Conservation (phyloP, 1,284 basidiomycete genomes). For the Ceratobasidium sp. region DNA sequence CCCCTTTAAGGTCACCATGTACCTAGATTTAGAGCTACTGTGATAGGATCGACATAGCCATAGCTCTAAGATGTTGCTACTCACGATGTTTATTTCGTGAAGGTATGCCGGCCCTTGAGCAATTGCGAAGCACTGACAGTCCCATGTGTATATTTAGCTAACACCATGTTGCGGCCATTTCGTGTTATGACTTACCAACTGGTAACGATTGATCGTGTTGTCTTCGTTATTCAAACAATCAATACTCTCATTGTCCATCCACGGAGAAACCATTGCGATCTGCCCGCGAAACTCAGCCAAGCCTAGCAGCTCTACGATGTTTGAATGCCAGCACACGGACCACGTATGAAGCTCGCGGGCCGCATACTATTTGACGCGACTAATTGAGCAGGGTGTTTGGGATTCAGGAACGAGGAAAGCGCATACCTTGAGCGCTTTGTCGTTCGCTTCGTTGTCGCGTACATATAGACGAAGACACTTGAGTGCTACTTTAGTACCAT, state of each 20-base stretch:
- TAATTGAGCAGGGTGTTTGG: background rate
- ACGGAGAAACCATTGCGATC: too few species aligned
- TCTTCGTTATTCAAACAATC: background rate
- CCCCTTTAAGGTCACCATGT: background rate
- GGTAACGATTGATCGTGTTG: background rate
- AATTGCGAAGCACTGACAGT: background rate
- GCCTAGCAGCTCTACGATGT: slow-evolving; percentile 6
- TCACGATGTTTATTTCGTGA: slow-evolving; percentile 2
- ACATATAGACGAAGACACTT: slow-evolving; percentile 6
- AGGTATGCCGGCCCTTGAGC: slow-evolving; percentile 6
- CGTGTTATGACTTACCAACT: background rate
- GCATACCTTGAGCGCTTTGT: background rate
- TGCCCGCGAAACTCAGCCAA: background rate
- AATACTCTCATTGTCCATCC: background rate
- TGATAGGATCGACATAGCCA: background rate
- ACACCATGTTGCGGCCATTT: background rate
- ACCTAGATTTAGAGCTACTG: background rate
- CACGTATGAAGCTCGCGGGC: slow-evolving; percentile 6
- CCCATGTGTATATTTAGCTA: background rate
- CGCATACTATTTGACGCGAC: background rate
- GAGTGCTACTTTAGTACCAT: background rate
- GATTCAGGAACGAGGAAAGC: background rate
- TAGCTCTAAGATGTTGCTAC: background rate
- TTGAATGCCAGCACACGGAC: slow-evolving; percentile 4
- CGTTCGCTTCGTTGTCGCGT: background rate